Conservation (phyloP, 139 green algal genomes). For the Picocystis salinarum region DNA sequence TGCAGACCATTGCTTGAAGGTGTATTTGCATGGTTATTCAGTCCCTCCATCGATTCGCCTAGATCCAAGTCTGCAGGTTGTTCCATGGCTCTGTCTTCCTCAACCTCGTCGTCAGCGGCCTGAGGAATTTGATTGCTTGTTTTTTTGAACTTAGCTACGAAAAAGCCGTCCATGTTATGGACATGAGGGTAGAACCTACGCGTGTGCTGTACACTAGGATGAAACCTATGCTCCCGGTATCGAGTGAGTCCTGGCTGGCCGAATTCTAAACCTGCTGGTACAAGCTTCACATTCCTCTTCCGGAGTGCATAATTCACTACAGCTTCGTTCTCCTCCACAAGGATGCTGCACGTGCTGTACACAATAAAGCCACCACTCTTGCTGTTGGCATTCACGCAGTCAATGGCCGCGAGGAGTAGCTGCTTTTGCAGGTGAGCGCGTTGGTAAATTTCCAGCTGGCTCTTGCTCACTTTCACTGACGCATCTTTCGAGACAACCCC, state of each 20-base stretch:
- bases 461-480: conserved; percentile 76
- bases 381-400: conserved; percentile 70
- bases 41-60: no score
- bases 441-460: conserved; percentile 69
- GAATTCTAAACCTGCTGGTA: conserved; percentile 79
- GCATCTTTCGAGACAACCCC: conserved; percentile 89
- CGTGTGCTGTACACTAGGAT: conserved; percentile 62
- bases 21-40: no score
- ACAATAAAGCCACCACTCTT: conserved; percentile 62
- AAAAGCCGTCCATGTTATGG: conserved; percentile 99
- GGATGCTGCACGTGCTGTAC: conserved; percentile 97
- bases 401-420: conserved; percentile 91
- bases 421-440: conserved; percentile 89
- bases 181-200: conserved; percentile 92
- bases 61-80: no score
- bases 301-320: conserved; percentile 90
- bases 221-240: conserved; percentile 84
- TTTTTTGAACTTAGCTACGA: conserved; percentile 98
- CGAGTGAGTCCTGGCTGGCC: conserved; percentile 57
- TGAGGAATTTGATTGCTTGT: no score
- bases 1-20: no score
- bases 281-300: conserved; percentile 86
- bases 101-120: no score
- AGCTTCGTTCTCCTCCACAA: conserved; percentile 96
- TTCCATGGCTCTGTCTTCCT: no score